Evolutionary conservation across 106 monocot genomes (phyloP).

Genomic region (Platanthera guangdongensis): DNA sequence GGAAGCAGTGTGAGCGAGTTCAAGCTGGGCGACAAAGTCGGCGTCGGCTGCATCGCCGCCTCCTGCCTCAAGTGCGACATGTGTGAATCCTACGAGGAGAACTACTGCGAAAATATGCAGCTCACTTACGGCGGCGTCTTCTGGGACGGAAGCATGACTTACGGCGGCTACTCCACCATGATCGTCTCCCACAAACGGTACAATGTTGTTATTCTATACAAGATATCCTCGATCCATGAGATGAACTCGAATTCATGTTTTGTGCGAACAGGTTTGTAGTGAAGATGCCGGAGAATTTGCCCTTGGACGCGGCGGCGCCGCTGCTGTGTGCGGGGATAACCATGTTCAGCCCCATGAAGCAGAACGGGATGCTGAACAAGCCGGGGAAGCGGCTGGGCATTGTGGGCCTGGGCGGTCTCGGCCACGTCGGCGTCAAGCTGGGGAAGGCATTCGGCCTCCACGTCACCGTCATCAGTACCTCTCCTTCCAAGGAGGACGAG

Average conservation of each 20-base stretch:
- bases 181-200: conserved; percentile 57
- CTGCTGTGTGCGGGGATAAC: conserved; percentile 65
- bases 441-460: conserved; percentile 54
- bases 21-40: conserved; percentile 69
- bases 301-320: conserved; percentile 46
- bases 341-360: conserved; percentile 60
- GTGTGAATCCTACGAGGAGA: conserved; percentile 62
- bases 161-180: conserved; percentile 76
- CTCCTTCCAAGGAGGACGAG: conserved; percentile 46
- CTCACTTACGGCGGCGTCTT: conserved; percentile 73
- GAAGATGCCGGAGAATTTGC: conserved; percentile 38
- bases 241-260: neutral
- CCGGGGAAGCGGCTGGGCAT: conserved; percentile 49
- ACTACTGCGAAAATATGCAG: conserved; percentile 76
- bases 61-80: conserved; percentile 68
- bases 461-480: conserved; percentile 66
- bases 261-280: conserved; percentile 27
- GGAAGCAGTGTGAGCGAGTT: conserved; percentile 50
- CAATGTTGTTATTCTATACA: neutral
- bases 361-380: conserved; percentile 38
- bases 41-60: conserved; percentile 63
- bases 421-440: conserved; percentile 57
- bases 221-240: neutral
- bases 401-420: conserved; percentile 64
- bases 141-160: conserved; percentile 91